Percentiles rank a stretch among this genome's conserved stretches.
phyloP scores from a whole-genome alignment of 495 filamentous ascomycete species.

The Alectoria sarmentosa region DNA sequence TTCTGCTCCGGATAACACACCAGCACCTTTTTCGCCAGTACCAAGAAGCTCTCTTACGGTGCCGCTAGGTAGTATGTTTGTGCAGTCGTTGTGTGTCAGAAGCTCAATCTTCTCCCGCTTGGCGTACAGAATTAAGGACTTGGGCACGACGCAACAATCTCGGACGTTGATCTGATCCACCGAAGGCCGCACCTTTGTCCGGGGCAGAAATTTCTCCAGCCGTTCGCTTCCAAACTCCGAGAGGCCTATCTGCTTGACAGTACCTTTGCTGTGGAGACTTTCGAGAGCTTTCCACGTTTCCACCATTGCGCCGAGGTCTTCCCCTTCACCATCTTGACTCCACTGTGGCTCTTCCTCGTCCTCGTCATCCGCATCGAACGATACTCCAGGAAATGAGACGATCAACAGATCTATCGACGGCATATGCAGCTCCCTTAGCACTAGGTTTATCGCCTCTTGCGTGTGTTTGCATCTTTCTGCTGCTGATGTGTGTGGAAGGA shows the following conservation, averaged over 20 bases:
- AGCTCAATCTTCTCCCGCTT: slow-evolving; percentile 81
- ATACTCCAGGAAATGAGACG: slow-evolving; percentile 85
- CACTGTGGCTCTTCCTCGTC: slow-evolving; percentile 59
- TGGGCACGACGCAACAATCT: slow-evolving; percentile 94
- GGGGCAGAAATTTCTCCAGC: slow-evolving; percentile 56
- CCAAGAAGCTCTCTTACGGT: slow-evolving; percentile 79
- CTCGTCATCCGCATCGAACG: slow-evolving; percentile 89
- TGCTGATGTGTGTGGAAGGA: slow-evolving; percentile 62
- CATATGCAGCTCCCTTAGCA: slow-evolving; percentile 69
- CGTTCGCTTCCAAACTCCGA: slow-evolving; percentile 87
- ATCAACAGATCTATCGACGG: slow-evolving; percentile 80
- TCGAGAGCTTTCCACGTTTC: slow-evolving; percentile 69
- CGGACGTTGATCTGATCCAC: slow-evolving; percentile 97
- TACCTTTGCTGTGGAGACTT: slow-evolving; percentile 59
- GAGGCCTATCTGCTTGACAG: slow-evolving; percentile 68
- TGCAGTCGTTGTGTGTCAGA: slow-evolving; percentile 90
- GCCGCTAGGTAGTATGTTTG: slow-evolving; percentile 78
- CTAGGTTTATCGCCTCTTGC: slow-evolving; percentile 67
- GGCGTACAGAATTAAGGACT: slow-evolving; percentile 75
- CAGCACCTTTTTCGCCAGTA: slow-evolving; percentile 52
- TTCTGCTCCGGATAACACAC: slow-evolving; percentile 51
- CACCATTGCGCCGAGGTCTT: slow-evolving; percentile 60
- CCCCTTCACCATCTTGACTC: slow-evolving; percentile 44
- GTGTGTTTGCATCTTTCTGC: slow-evolving; percentile 58
- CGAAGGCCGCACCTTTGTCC: slow-evolving; percentile 63